Percentiles rank a stretch among this genome's conserved stretches.
Conservation (phyloP, 179 eudicot species). For the Silene coronaria region DNA sequence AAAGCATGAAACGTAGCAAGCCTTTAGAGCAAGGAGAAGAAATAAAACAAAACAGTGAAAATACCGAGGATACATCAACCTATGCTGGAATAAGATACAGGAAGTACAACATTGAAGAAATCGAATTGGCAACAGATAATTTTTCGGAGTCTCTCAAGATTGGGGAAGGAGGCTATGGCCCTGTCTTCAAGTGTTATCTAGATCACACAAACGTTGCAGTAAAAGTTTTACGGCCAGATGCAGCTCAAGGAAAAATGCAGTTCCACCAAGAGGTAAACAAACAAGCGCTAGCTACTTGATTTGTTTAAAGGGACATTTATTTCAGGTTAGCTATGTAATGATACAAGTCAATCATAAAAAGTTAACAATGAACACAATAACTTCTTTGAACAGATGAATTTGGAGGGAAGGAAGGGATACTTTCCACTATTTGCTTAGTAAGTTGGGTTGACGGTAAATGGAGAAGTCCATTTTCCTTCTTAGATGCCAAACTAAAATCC, state of each 20-base stretch:
- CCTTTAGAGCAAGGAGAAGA: conserved; percentile 19
- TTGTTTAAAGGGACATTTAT: too few relatives aligned
- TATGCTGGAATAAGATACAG: conserved; percentile 33
- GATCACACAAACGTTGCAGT: conserved; percentile 51
- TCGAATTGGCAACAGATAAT: conserved; percentile 37
- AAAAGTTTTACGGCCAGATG: conserved; percentile 48
- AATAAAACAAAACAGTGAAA: conserved; percentile 17
- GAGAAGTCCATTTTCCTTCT: too few relatives aligned
- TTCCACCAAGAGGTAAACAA: conserved; percentile 42
- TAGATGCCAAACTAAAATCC: too few relatives aligned
- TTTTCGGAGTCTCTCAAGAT: conserved; percentile 37
- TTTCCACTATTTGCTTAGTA: too few relatives aligned
- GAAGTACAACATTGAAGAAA: conserved; percentile 40
- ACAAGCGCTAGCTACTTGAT: background rate
- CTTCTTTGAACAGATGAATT: too few relatives aligned
- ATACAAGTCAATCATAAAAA: too few relatives aligned
- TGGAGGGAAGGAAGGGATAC: too few relatives aligned
- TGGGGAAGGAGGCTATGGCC: conserved; percentile 58
- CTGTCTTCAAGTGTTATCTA: conserved; percentile 44
- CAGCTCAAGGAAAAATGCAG: conserved; percentile 45
- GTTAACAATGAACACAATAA: background rate
- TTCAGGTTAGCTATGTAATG: too few relatives aligned
- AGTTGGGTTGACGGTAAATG: too few relatives aligned
- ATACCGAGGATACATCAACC: conserved; percentile 12
- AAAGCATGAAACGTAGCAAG: conserved; percentile 18